Evolutionary conservation across 768 basidiomycete species (phyloP), one percentile per base, ranked within the genome.

Genomic region (Tricholoma furcatifolium): DNA sequence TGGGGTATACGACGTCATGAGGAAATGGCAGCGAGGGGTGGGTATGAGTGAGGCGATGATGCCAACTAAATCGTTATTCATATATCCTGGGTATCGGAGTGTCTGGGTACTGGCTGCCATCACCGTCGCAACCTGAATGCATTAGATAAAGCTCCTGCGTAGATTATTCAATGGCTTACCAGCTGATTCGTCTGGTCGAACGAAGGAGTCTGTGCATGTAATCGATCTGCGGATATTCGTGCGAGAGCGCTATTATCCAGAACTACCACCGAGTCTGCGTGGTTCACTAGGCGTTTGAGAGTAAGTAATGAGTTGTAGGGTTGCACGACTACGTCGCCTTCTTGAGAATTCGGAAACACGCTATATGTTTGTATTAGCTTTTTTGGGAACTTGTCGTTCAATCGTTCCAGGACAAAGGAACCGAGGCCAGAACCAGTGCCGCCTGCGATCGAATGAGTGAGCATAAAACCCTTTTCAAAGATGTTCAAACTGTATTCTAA

Each of bases 311-410:
- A 93, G 68, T 99, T 99, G 72, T 99, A 99, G 4, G 97, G 97
- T 65, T 98, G 97, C 6, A 99, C 97, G 47, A 99, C 95, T 51
- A 99, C 95, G 60, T 98, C 97, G 32, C 91, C 87, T 60, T 96
- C 94, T 58, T 90, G 84, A 10, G 88, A 84, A 60, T 96, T 93
- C 2, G 97, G 97, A 60, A 99, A 99, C 51, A 99, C 96, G 40
- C 95, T 98, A 70, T 99, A 98, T 5, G 97, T 99, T 66, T 99
- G 97, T 41, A 98, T 95, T 52, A 98, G 82, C 70, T 99, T 99
- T 76, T 99, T 99, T 0, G 97, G 97, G 66, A 98, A 99, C 64
- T 89, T 91, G 73, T 99, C 97, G 70, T 95, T 96, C 39, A 98
- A 74, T 23, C 97, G 85, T 72, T 98, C 97, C 49, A 99, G 84